These are phyloP conservation scores for Salix brachista DNA, from an alignment of 345 rosid species.

Conservation along the genomic window DNA sequence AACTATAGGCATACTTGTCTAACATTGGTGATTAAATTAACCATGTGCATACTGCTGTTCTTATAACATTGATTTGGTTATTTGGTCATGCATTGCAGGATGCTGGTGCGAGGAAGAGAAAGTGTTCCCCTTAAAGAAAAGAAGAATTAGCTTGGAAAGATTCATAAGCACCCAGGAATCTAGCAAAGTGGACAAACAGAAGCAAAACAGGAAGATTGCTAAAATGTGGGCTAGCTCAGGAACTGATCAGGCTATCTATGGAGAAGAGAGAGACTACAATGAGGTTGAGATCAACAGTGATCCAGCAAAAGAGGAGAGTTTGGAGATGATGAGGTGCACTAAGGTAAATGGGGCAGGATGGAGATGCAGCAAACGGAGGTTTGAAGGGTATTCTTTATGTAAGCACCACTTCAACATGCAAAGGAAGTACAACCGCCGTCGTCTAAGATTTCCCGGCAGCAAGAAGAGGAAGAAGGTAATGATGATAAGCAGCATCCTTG, in stretches of 20 bases:
- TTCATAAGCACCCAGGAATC: background rate
- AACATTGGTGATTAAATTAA: no score
- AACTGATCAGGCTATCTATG: background rate
- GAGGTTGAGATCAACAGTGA: background rate
- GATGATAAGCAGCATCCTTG: slow-evolving; percentile 9
- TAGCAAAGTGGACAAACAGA: background rate
- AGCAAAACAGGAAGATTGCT: background rate
- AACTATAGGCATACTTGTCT: no score
- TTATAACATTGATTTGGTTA: background rate
- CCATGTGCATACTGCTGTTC: no score
- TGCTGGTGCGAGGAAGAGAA: slow-evolving; percentile 14
- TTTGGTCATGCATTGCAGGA: background rate
- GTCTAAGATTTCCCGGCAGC: background rate
- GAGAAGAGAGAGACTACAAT: background rate
- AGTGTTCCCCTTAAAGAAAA: slow-evolving; percentile 6
- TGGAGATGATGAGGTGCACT: background rate
- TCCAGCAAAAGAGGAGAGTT: background rate
- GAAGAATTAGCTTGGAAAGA: slow-evolving; percentile 3
- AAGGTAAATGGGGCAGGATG: background rate
- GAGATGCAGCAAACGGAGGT: slow-evolving; percentile 5
- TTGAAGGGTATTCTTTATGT: background rate
- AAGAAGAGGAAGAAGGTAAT: background rate
- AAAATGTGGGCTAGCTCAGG: background rate
- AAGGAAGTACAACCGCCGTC: background rate
- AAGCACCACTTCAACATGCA: background rate